Evolutionary conservation across 768 basidiomycete genomes (phyloP).

Genomic region (Suillus fuscotomentosus): DNA sequence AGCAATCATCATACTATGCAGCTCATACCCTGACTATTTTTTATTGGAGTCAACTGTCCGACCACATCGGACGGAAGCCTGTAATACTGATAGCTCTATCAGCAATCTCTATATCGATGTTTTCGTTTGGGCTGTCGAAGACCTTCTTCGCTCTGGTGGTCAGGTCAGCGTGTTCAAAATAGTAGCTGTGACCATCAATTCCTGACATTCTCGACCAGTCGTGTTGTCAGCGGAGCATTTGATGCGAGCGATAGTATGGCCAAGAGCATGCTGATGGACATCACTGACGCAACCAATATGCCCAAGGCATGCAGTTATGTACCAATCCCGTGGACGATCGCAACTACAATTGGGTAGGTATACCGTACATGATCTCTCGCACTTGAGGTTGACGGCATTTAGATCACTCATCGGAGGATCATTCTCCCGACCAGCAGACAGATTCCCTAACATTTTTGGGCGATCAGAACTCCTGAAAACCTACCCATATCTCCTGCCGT

Average conservation of each 20-base stretch:
- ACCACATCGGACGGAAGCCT: constrained; percentile 47
- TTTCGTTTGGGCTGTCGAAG: constrained; percentile 45
- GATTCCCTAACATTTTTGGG: constrained; percentile 62
- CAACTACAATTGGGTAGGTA: constrained; percentile 41
- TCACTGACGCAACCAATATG: constrained; percentile 33
- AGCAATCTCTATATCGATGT: constrained; percentile 44
- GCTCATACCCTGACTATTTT: constrained; percentile 46
- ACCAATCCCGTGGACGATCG: constrained; percentile 47
- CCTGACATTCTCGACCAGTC: constrained; percentile 23
- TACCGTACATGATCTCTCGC: not conserved
- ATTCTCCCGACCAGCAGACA: constrained; percentile 62
- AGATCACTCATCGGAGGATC: constrained; percentile 62
- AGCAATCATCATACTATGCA: constrained; percentile 50
- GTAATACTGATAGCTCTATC: constrained; percentile 44
- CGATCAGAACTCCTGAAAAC: constrained; percentile 51
- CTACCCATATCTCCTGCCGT: constrained; percentile 75
- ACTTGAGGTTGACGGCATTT: constrained; percentile 5
- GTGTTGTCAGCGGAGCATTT: constrained; percentile 43
- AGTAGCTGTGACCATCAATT: not conserved
- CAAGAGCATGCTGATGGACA: constrained; percentile 41
- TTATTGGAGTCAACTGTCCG: constrained; percentile 50
- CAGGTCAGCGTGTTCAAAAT: constrained; percentile 16
- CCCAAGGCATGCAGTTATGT: constrained; percentile 53
- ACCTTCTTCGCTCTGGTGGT: constrained; percentile 22
- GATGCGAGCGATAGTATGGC: constrained; percentile 53